These are phyloP conservation scores for Ustilago bromivora DNA, from an alignment of 1,284 basidiomycete genomes.

Conservation along the genomic window DNA sequence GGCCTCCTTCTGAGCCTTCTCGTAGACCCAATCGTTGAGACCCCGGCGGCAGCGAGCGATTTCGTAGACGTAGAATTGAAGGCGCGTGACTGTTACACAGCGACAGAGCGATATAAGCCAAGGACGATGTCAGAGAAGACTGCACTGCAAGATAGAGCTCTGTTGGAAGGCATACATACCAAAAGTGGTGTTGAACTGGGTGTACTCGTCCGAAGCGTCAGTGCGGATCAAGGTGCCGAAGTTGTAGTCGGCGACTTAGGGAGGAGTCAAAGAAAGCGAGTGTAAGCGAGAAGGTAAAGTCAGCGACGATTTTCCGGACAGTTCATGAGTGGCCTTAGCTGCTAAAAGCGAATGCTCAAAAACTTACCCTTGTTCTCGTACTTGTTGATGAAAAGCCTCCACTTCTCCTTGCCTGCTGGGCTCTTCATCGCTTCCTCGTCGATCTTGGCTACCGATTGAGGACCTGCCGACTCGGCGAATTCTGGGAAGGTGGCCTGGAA, in stretches of 20 bases:
- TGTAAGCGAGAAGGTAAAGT: not conserved
- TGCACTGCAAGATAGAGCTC: slow-evolving; percentile 21
- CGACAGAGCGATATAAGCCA: not conserved
- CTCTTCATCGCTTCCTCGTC: slow-evolving; percentile 98
- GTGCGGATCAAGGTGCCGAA: slow-evolving; percentile 94
- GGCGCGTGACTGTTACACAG: slow-evolving; percentile 68
- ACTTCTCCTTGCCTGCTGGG: slow-evolving; percentile 86
- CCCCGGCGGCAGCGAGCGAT: slow-evolving; percentile 92
- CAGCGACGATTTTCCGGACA: not conserved
- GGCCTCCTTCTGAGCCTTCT: slow-evolving; percentile 63
- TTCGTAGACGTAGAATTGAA: slow-evolving; percentile 92
- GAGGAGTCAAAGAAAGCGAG: not conserved
- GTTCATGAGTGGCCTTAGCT: not conserved
- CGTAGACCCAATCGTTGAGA: slow-evolving; percentile 83
- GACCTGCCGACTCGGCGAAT: slow-evolving; percentile 76
- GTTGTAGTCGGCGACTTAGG: slow-evolving; percentile 85
- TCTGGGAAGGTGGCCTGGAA: slow-evolving; percentile 86
- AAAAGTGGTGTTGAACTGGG: slow-evolving; percentile 93
- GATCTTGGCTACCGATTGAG: slow-evolving; percentile 77
- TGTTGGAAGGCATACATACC: slow-evolving; percentile 73
- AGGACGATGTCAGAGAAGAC: not conserved
- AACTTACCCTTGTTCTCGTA: slow-evolving; percentile 73
- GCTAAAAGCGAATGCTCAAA: not conserved
- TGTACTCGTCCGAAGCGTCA: slow-evolving; percentile 84
- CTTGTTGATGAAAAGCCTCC: slow-evolving; percentile 89